Conservation (phyloP, 2,329 filamentous ascomycete species). For the Alternaria panax region DNA sequence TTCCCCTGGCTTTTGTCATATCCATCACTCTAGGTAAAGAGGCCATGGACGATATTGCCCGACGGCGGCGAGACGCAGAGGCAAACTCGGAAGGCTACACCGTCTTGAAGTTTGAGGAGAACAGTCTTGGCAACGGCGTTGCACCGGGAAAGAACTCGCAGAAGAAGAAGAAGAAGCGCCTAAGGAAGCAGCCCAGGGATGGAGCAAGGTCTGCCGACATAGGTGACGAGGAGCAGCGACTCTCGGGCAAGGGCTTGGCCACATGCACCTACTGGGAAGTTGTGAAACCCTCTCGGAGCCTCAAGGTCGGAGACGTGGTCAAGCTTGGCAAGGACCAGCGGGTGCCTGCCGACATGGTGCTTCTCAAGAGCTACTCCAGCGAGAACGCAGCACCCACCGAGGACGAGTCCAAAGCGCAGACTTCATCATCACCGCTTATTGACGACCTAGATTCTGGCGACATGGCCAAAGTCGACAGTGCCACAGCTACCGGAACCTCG, state of each 20-base stretch:
- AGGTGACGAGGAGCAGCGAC: slow-evolving; percentile 69
- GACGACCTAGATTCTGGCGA: slow-evolving; percentile 28
- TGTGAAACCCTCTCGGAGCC: slow-evolving; percentile 81
- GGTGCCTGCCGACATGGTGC: slow-evolving; percentile 91
- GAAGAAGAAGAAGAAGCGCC: slow-evolving; percentile 40
- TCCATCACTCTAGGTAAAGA: slow-evolving; percentile 94
- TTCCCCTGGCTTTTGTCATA: slow-evolving; percentile 89
- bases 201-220: slow-evolving; percentile 67
- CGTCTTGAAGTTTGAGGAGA: slow-evolving; percentile 74
- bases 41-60: slow-evolving; percentile 88
- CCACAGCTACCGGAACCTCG: slow-evolving; percentile 50
- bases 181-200: slow-evolving; percentile 45
- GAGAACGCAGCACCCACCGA: slow-evolving; percentile 25
- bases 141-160: slow-evolving; percentile 39
- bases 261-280: slow-evolving; percentile 69
- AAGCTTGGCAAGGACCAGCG: slow-evolving; percentile 91
- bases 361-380: slow-evolving; percentile 77
- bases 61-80: slow-evolving; percentile 86
- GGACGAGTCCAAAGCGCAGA: slow-evolving; percentile 4
- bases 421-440: slow-evolving; percentile 26
- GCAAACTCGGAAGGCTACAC: slow-evolving; percentile 92
- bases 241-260: slow-evolving; percentile 44
- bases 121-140: slow-evolving; percentile 48
- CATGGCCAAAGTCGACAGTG: slow-evolving; percentile 23
- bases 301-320: slow-evolving; percentile 94